Base-by-base conservation (phyloP, 169 alveolate genomes). In the Plasmodium gaboni region DNA sequence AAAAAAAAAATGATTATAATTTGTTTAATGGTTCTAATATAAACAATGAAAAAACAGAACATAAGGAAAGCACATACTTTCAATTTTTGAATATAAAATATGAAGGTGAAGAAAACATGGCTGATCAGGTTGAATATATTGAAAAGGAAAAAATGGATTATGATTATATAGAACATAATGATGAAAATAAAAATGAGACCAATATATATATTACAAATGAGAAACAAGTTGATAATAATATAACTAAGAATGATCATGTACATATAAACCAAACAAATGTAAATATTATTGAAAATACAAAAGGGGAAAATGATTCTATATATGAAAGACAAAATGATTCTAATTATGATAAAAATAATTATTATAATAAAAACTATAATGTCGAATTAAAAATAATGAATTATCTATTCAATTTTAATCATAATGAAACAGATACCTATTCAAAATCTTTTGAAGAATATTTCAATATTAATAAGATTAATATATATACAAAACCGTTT, bases 391-490 rank as follows among this genome's bases (percentile, higher is more conserved):
- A n/a, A 48, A 28, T 64, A 44, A 61, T 78, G 24, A 78, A 78
- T 44, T 78, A 78, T 19, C 42, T 78, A 57, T 78, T 78, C 46
- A 78, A 78, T 46, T 51, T 64, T 24, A 78, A 78, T 70, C 89
- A 78, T 44, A 67, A 59, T 60, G 89, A 78, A 24, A 64, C 38
- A 3, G 89, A 78, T 44, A 64, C 51, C 61, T 64, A 78, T 69
- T 78, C 50, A 63, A 83, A 83, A 83, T 83, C 57, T 48, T 83
- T 83, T 83, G 91, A 83, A 50, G 91, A 83, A 15, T 83, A 83
- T 53, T 83, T 83, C 70, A 83, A 83, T 61, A 83, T 8, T 38
- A 69, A 83, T 46, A 83, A 83, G 26, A 48, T 70, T 8, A 83
- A 83, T 50, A 68, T 83, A 17, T 83, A 83, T 50, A 19, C 80